Conservation (phyloP, 768 basidiomycete genomes). For the Collybia nuda region DNA sequence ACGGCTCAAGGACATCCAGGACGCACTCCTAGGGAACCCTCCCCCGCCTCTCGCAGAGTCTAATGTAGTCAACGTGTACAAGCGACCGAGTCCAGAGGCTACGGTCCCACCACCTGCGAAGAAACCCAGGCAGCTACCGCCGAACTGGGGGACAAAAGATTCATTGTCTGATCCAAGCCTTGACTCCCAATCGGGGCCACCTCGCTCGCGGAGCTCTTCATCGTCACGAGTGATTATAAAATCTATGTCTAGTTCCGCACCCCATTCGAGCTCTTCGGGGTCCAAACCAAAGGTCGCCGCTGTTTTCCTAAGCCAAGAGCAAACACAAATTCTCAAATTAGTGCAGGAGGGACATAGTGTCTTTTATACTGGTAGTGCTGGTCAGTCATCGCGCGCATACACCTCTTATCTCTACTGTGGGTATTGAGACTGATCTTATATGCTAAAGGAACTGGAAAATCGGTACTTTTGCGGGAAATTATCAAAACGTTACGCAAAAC, state of each 20-base stretch:
- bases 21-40: slow-evolving; percentile 39
- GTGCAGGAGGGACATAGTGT: slow-evolving; percentile 73
- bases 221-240: slow-evolving; percentile 8
- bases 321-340: slow-evolving; percentile 77
- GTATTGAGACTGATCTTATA: neutral
- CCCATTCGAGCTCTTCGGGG: slow-evolving; percentile 14
- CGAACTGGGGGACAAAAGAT: slow-evolving; percentile 41
- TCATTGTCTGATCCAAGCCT: slow-evolving; percentile 35
- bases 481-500: slow-evolving; percentile 70
- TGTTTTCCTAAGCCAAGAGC: slow-evolving; percentile 80
- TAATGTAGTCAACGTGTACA: slow-evolving; percentile 24
- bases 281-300: slow-evolving; percentile 32
- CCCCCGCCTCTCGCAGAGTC: slow-evolving; percentile 26
- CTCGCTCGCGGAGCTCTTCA: slow-evolving; percentile 6
- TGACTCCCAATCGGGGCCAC: slow-evolving; percentile 11
- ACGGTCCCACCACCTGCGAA: slow-evolving; percentile 34
- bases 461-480: slow-evolving; percentile 90
- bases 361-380: slow-evolving; percentile 98
- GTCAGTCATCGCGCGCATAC: slow-evolving; percentile 38
- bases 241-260: slow-evolving; percentile 6
- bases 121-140: slow-evolving; percentile 57
- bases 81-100: slow-evolving; percentile 33
- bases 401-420: neutral
- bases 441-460: slow-evolving; percentile 87
- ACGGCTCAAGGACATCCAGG: slow-evolving; percentile 60